Evolutionary conservation across 2,329 filamentous ascomycete species (phyloP), one percentile per base, ranked within the genome.

Genomic region (Calonectria montana): DNA sequence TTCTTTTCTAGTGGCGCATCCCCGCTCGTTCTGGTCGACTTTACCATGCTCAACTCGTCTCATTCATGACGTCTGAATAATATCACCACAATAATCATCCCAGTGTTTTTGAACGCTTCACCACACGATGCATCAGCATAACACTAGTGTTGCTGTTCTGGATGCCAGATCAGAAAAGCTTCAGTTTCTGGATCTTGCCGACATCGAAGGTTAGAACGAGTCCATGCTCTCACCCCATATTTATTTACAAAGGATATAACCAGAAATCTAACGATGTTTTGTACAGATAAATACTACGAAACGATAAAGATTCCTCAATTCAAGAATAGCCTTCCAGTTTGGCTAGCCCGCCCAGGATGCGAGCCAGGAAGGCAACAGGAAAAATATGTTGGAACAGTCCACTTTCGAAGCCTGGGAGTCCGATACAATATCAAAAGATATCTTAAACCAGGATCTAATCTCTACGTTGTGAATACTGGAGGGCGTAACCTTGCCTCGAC

Each of bases 401-500:
- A 69, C 31, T 35, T 69, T 13, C 23, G 45, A 23, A 69, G 66
- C 21, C 18, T 69, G 4, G 66, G 66, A 12, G 35, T 69, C 6
- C 15, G 45, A 21, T 69, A 64, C 59, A 69, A 69, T 27, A 18
- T 69, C 12, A 59, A 69, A 13, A 16, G 66, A 41, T 43, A 53
- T 7, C 43, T 64, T 16, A 10, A 37, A 18, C 10, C 57, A 3
- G 45, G 57, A 12, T 45, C 57, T 27, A 29, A 63, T 16, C 66
- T 69, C 6, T 69, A 63, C 15, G 59, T 69, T 18, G 66, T 69
- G 3, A 69, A 69, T 21, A 53, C 48, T 39, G 35, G 55, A 10
- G 50, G 50, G 9, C n/a, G 37, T 12, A 61, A 39, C 12, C 25
- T 25, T n/a, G 15, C 18, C 18, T 37, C 55, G 1, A 18, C 16